Evolutionary conservation across 2,329 filamentous ascomycete species (phyloP).

Genomic region (Fusarium proliferatum): DNA sequence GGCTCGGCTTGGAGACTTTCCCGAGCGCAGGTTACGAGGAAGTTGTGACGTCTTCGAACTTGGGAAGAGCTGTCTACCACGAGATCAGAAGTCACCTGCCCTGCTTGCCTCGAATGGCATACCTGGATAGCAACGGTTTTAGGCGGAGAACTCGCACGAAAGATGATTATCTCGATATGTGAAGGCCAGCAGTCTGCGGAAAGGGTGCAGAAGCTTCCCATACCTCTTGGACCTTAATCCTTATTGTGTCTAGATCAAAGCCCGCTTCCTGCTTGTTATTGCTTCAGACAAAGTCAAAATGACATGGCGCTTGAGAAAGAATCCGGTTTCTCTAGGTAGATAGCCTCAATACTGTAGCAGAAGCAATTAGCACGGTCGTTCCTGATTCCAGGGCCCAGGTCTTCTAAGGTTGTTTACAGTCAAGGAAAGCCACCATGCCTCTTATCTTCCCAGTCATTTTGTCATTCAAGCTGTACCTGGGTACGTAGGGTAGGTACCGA

Average conservation of each 20-base stretch:
- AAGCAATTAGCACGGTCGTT: not conserved
- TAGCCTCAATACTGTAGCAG: not conserved
- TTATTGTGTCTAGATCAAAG: not conserved
- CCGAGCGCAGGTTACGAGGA: not conserved
- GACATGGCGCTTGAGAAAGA: not conserved
- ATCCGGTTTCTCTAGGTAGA: not conserved
- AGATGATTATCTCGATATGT: not conserved
- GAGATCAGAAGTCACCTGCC: not conserved
- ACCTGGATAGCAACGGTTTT: not conserved
- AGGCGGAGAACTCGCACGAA: not conserved
- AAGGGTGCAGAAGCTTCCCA: not conserved
- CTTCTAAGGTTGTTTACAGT: not conserved
- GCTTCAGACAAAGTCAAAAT: not conserved
- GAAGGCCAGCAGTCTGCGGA: not conserved
- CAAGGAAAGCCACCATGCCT: not conserved
- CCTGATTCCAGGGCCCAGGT: not conserved
- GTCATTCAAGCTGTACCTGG: not conserved
- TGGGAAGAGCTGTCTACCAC: not conserved
- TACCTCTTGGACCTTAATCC: not conserved
- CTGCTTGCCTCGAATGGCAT: not conserved
- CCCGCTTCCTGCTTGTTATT: not conserved
- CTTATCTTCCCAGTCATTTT: not conserved
- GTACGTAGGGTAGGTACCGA: not conserved
- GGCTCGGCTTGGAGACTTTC: not conserved
- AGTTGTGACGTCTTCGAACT: constrained; percentile 5